Percentiles rank a stretch among this genome's conserved stretches.
These are phyloP conservation scores for Epithele typhae DNA, from an alignment of 768 basidiomycete species.

Conservation along the genomic window DNA sequence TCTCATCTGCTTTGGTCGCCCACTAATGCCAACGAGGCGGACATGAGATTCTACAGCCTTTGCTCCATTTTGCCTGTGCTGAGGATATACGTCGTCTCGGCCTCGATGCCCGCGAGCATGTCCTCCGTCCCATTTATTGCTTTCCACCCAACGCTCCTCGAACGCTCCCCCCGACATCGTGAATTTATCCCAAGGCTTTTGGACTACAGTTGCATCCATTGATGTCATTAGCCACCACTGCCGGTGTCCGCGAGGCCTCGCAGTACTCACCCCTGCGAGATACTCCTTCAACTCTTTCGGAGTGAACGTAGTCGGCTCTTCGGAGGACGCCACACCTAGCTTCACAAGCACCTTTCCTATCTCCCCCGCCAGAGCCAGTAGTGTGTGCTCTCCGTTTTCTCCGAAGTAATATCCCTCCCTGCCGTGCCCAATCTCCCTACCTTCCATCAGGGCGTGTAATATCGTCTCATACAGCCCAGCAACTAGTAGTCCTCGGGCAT, in stretches of 20 bases:
- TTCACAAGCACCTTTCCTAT: slow-evolving; percentile 28
- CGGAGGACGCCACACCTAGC: slow-evolving; percentile 21
- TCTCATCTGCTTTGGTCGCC: no score
- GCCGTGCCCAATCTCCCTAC: slow-evolving; percentile 20
- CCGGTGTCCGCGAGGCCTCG: no score
- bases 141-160: slow-evolving; percentile 42
- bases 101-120: slow-evolving; percentile 38
- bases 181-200: slow-evolving; percentile 12
- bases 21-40: no score
- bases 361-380: slow-evolving; percentile 26
- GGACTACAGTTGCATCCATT: slow-evolving; percentile 1
- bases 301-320: slow-evolving; percentile 37
- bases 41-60: no score
- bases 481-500: slow-evolving; percentile 28
- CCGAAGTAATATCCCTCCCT: slow-evolving; percentile 29
- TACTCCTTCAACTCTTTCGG: slow-evolving; percentile 36
- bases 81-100: slow-evolving; percentile 31
- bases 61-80: no score
- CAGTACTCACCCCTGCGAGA: slow-evolving; percentile 25
- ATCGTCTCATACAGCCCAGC: slow-evolving; percentile 34
- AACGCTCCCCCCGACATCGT: slow-evolving; percentile 11
- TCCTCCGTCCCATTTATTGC: slow-evolving; percentile 37
- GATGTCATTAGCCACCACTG: no score
- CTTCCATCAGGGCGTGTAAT: slow-evolving; percentile 28
- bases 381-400: slow-evolving; percentile 24